Conservation (phyloP, 2,329 filamentous ascomycete species). For the Penicillium sp. region DNA sequence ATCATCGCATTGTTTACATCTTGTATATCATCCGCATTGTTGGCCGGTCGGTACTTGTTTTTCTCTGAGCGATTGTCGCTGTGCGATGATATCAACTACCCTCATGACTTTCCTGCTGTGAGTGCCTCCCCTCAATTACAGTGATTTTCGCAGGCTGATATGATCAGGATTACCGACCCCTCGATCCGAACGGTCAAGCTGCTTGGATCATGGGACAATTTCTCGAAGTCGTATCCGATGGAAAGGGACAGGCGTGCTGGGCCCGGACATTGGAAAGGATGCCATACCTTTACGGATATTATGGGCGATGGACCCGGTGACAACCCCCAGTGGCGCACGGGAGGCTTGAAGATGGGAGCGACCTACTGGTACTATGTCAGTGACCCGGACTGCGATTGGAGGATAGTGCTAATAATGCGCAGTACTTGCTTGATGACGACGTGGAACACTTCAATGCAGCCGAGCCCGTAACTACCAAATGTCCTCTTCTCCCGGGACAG, state of each 20-base stretch:
- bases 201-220: slow-evolving; percentile 94
- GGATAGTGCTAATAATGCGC: slow-evolving; percentile 24
- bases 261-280: slow-evolving; percentile 75
- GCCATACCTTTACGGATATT: slow-evolving; percentile 79
- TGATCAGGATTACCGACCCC: slow-evolving; percentile 33
- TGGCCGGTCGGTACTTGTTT: slow-evolving; percentile 3
- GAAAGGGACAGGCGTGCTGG: slow-evolving; percentile 72
- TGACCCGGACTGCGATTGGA: slow-evolving; percentile 3
- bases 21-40: slow-evolving; percentile 6
- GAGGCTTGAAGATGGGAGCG: slow-evolving; percentile 83
- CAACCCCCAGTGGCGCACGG: slow-evolving; percentile 57
- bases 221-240: slow-evolving; percentile 71
- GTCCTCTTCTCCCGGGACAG: slow-evolving; percentile 83
- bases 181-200: slow-evolving; percentile 62
- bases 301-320: slow-evolving; percentile 67
- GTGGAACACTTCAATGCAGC: slow-evolving; percentile 69
- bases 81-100: slow-evolving; percentile 32
- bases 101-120: slow-evolving; percentile 37
- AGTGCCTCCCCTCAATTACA: slow-evolving; percentile 10
- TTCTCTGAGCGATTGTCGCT: slow-evolving; percentile 9
- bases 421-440: slow-evolving; percentile 80
- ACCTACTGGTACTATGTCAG: slow-evolving; percentile 92
- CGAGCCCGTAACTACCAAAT: slow-evolving; percentile 68
- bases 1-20: not conserved
- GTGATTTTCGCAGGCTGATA: slow-evolving; percentile 8